These are phyloP conservation scores for Nakazawaea siamensis DNA, from an alignment of 805 yeast genomes.

Conservation along the genomic window DNA sequence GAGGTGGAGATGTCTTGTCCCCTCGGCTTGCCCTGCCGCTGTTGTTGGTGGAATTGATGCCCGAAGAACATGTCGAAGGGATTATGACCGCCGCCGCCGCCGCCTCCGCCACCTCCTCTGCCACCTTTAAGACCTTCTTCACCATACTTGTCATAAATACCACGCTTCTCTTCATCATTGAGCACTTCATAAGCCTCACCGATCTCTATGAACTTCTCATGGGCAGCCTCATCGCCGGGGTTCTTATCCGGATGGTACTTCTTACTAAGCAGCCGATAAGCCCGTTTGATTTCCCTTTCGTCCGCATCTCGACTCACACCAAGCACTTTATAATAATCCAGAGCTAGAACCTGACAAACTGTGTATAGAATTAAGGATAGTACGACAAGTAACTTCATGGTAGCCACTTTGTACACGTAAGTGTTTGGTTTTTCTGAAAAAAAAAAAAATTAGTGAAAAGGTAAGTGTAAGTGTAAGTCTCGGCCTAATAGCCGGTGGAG, in stretches of 20 bases:
- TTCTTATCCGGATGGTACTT: slow-evolving; percentile 95
- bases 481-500: too few relatives aligned
- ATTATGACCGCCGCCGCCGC: slow-evolving; percentile 26
- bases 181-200: slow-evolving; percentile 91
- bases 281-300: slow-evolving; percentile 77
- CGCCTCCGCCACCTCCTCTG: slow-evolving; percentile 34
- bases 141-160: slow-evolving; percentile 70
- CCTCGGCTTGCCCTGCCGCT: slow-evolving; percentile 34
- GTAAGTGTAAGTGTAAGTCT: too few relatives aligned
- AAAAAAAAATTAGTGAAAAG: too few relatives aligned
- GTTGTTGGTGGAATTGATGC: slow-evolving; percentile 11
- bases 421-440: too few relatives aligned
- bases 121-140: slow-evolving; percentile 62
- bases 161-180: slow-evolving; percentile 59
- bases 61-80: slow-evolving; percentile 43
- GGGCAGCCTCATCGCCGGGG: slow-evolving; percentile 73
- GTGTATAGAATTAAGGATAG: too few relatives aligned
- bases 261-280: slow-evolving; percentile 74
- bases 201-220: slow-evolving; percentile 77
- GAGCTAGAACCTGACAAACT: too few relatives aligned
- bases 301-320: slow-evolving; percentile 64
- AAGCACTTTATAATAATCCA: slow-evolving; percentile 38
- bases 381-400: too few relatives aligned
- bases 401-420: too few relatives aligned
- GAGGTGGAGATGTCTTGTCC: slow-evolving; percentile 58